Base-by-base conservation (phyloP, 1,139 yeast genomes). In the Pichia norvegensis region DNA sequence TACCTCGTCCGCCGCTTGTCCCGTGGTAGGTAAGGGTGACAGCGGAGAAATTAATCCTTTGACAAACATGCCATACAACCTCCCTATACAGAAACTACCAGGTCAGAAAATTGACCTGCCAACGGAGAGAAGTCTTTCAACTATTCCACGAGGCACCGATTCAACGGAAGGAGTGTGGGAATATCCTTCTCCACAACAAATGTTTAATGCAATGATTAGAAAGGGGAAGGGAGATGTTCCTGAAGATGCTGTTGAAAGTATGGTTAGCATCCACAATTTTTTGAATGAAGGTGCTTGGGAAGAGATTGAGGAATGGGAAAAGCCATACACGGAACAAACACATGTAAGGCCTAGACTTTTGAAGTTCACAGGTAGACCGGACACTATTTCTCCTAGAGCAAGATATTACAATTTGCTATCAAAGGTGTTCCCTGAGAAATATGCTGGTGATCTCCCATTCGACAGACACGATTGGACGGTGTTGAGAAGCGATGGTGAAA, bases 391-490 rank as follows among this genome's bases (percentile, higher is more conserved):
- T 1, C 99, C 98, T n/a, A 73, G 95, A 46, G 98, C 98, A 0
- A 72, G 75, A 52, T 67, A 79, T 69, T 79, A 81, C 58, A 76
- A 85, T 55, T 64, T 70, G 53, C 64, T 92, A 51, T 84, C 94
- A 8, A 74, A 76, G 54, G 39, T 81, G 3, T 84, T 82, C 68
- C 97, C 98, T 1, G 68, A 73, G 17, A 72, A 76, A 16, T 90
- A 79, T 67, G 84, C 79, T 50, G 68, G 81, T 1, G 83, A 83
- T 50, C 86, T 95, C 5, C 99, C 99, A 7, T 94, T 94, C 60
- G 99, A 94, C 65, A 79, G 98, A 64, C 99, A 94, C 60, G 99
- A 94, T 66, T 94, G 99, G 99, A 85, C 95, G 4, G 95, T 94
- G 8, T 72, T 90, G 56, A 74, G 99, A 56, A 72, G 69, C 5